Evolutionary conservation across 2,329 filamentous ascomycete genomes (phyloP).

Genomic region (Colletotrichum noveboracense): DNA sequence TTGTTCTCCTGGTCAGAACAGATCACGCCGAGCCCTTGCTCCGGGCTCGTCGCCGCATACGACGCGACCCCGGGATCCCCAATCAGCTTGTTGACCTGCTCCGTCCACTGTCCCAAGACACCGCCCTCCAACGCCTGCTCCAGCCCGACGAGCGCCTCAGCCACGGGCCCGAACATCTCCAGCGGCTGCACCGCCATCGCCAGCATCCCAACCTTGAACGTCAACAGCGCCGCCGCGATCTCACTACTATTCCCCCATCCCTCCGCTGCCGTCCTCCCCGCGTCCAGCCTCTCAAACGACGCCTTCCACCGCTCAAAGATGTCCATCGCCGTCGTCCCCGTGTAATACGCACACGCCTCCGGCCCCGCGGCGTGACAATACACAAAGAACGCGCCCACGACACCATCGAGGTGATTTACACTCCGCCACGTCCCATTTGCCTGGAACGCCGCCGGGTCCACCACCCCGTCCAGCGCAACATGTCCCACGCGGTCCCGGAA

Average conservation of each 20-base stretch:
- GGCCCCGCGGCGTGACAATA: conserved; percentile 47
- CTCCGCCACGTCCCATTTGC: conserved; percentile 40
- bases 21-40: neutral
- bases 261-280: conserved; percentile 13
- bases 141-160: neutral
- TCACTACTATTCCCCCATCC: conserved; percentile 21
- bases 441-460: conserved; percentile 42
- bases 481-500: conserved; percentile 39
- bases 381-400: conserved; percentile 45
- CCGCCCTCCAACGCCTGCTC: neutral
- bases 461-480: conserved; percentile 50
- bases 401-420: conserved; percentile 47
- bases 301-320: conserved; percentile 33
- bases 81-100: neutral
- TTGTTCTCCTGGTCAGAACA: neutral
- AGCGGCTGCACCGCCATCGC: neutral
- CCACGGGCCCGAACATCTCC: neutral
- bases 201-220: neutral
- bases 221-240: neutral
- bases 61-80: neutral
- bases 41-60: neutral
- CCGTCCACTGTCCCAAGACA: neutral
- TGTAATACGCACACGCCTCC: conserved; percentile 40
- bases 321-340: conserved; percentile 33
- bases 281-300: conserved; percentile 23